phyloP scores from a whole-genome alignment of 1,139 yeast species.

The Magnusiomyces fungicola region DNA sequence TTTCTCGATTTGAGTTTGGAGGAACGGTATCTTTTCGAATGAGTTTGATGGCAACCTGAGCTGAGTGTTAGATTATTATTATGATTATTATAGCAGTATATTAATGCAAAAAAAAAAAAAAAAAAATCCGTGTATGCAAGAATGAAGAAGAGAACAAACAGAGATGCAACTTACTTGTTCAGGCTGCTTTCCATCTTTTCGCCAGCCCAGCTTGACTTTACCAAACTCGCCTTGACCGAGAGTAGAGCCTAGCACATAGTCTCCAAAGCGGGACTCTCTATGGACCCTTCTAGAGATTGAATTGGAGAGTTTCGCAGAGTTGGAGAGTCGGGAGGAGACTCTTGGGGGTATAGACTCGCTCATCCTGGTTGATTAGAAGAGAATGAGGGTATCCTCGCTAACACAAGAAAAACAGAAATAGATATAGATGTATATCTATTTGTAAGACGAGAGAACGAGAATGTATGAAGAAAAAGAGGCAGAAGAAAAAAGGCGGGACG shows the following conservation, averaged over 20 bases:
- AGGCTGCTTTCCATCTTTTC: slow-evolving; percentile 40
- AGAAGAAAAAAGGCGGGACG: too few species aligned
- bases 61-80: slow-evolving; percentile 25
- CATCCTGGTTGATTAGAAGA: slow-evolving; percentile 5
- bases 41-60: slow-evolving; percentile 80
- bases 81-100: background rate
- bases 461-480: too few species aligned
- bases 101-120: background rate
- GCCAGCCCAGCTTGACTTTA: slow-evolving; percentile 95
- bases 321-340: slow-evolving; percentile 16
- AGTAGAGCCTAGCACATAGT: slow-evolving; percentile 83
- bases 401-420: too few species aligned
- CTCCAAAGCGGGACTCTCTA: slow-evolving; percentile 57
- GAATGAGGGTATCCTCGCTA: too few species aligned
- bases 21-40: slow-evolving; percentile 78
- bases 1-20: slow-evolving; percentile 76
- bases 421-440: too few species aligned
- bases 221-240: slow-evolving; percentile 99
- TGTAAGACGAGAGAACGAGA: too few species aligned
- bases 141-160: background rate
- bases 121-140: too few species aligned
- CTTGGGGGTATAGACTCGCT: slow-evolving; percentile 12
- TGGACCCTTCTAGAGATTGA: slow-evolving; percentile 16
- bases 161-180: slow-evolving; percentile 8
- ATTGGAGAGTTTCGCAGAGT: slow-evolving; percentile 15